phyloP scores from a whole-genome alignment of 805 yeast genomes.

The Metschnikowia bowlesiae region DNA sequence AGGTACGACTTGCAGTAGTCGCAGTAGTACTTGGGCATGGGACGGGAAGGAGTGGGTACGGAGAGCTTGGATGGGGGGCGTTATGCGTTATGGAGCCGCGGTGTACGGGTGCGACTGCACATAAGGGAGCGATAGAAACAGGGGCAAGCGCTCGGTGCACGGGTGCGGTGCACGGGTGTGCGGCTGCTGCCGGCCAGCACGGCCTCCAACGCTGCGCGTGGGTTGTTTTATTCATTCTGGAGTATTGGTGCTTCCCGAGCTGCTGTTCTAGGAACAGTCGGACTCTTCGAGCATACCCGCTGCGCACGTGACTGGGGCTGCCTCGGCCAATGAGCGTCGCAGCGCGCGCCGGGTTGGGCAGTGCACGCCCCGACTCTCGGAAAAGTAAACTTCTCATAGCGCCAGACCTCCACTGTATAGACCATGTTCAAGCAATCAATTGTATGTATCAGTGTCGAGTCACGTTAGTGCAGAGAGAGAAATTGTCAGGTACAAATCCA shows the following conservation, averaged over 20 bases:
- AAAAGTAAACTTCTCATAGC: constrained; percentile 8
- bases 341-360: constrained; percentile 4
- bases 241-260: background rate
- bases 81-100: no score
- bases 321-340: constrained; percentile 1
- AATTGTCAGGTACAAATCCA: no score
- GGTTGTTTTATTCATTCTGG: no score
- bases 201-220: no score
- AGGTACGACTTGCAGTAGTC: constrained; percentile 79
- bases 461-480: background rate
- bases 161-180: background rate
- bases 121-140: no score
- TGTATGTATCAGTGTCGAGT: constrained; percentile 26
- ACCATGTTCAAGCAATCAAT: constrained; percentile 40
- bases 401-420: background rate
- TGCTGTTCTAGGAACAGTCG: no score
- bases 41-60: background rate
- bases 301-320: constrained; percentile 1
- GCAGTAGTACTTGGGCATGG: constrained; percentile 73
- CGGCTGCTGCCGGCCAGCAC: background rate
- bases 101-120: no score
- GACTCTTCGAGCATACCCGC: no score
- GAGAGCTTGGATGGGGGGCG: no score
- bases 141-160: background rate
- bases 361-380: constrained; percentile 20